Conservation (phyloP, 148 eudicot genomes). For the Pharnaceum exiguum region DNA sequence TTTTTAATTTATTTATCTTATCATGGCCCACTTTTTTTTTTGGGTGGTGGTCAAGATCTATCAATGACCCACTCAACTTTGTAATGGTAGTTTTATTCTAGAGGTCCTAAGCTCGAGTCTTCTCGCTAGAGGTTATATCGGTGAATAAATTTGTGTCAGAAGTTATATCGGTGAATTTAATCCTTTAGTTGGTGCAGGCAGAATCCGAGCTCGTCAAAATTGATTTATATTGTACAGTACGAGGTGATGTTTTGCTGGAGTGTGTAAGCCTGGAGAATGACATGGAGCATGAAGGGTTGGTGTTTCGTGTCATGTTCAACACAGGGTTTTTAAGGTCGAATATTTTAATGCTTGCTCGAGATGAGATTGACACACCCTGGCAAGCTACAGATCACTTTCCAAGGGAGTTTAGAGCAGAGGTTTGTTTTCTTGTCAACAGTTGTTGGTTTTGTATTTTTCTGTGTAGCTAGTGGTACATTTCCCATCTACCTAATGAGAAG, state of each 20-base stretch:
- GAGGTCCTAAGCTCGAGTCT: no score
- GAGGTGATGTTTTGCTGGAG: slow-evolving; percentile 94
- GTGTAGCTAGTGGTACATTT: slow-evolving; percentile 8
- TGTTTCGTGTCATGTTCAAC: slow-evolving; percentile 89
- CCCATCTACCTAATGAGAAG: slow-evolving; percentile 11
- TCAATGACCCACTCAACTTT: no score
- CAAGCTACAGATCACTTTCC: slow-evolving; percentile 68
- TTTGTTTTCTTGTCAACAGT: slow-evolving; percentile 12
- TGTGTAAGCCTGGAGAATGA: slow-evolving; percentile 67
- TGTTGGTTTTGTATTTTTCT: slow-evolving; percentile 8
- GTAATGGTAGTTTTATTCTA: no score
- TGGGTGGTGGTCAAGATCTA: no score
- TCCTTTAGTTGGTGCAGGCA: slow-evolving; percentile 50
- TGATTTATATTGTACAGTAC: slow-evolving; percentile 76
- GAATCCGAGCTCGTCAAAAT: slow-evolving; percentile 83
- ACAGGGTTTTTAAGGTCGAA: slow-evolving; percentile 89
- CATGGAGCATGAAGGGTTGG: slow-evolving; percentile 67
- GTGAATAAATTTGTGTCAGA: neutral
- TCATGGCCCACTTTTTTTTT: no score
- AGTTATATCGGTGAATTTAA: no score
- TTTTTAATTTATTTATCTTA: no score
- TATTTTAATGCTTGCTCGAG: slow-evolving; percentile 71
- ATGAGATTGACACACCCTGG: slow-evolving; percentile 81
- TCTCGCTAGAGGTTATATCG: neutral
- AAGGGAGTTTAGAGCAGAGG: slow-evolving; percentile 85